Percentiles rank a stretch among this genome's conserved stretches.
Evolutionary conservation across 768 basidiomycete species (phyloP).

Genomic region (Termitomyces sp.): DNA sequence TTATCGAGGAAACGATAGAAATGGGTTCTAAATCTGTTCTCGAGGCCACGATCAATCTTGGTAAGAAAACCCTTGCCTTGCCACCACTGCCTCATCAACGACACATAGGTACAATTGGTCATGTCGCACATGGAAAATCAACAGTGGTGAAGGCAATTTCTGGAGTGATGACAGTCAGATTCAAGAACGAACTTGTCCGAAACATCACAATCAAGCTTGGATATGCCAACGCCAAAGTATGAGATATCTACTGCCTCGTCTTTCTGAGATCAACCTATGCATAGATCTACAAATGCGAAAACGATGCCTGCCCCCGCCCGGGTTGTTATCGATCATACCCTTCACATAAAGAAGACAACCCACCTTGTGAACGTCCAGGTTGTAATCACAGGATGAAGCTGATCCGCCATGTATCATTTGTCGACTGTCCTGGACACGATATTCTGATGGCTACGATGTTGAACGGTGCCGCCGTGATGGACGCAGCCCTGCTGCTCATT

Average conservation of each 20-base stretch:
- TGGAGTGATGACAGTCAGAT: slow-evolving; percentile 95
- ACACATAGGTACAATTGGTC: slow-evolving; percentile 85
- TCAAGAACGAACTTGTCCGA: slow-evolving; percentile 98
- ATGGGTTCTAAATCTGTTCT: not conserved
- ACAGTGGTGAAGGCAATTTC: slow-evolving; percentile 99
- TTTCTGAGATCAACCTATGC: slow-evolving; percentile 13
- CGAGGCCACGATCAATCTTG: slow-evolving; percentile 93
- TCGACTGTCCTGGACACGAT: slow-evolving; percentile 96
- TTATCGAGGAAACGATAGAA: not conserved
- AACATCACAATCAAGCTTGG: slow-evolving; percentile 99
- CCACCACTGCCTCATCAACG: slow-evolving; percentile 9
- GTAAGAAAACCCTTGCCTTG: slow-evolving; percentile 30
- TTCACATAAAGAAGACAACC: slow-evolving; percentile 90
- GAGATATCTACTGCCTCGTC: slow-evolving; percentile 17
- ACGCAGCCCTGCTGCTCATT: slow-evolving; percentile 91
- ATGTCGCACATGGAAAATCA: slow-evolving; percentile 97
- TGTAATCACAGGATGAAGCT: slow-evolving; percentile 90
- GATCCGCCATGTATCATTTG: slow-evolving; percentile 95
- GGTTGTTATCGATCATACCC: slow-evolving; percentile 93
- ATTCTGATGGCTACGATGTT: slow-evolving; percentile 99
- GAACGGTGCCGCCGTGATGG: slow-evolving; percentile 99
- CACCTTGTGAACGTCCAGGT: slow-evolving; percentile 89
- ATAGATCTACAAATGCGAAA: slow-evolving; percentile 98
- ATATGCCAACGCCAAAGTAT: slow-evolving; percentile 97
- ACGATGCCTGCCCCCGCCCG: slow-evolving; percentile 86